These are phyloP conservation scores for Beauveria pseudobassiana DNA, from an alignment of 2,329 filamentous ascomycete species.

Conservation along the genomic window DNA sequence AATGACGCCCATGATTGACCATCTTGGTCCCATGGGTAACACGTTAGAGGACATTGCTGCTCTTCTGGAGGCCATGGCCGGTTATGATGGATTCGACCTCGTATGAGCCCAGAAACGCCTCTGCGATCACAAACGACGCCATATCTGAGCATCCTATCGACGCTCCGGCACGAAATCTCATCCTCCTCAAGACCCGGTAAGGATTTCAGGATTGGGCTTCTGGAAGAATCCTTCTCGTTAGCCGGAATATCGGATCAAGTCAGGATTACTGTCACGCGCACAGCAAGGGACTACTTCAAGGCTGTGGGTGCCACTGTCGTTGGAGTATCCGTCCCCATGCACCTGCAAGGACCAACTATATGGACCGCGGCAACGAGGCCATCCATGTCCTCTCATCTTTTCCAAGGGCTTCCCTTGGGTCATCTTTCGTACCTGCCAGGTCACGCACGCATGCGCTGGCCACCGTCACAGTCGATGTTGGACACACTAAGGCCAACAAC, in stretches of 20 bases:
- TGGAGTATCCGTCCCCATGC: conserved; percentile 40
- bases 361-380: conserved; percentile 37
- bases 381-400: conserved; percentile 25
- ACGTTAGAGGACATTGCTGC: conserved; percentile 19
- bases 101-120: background rate
- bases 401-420: conserved; percentile 23
- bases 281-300: too few species aligned
- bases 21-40: conserved; percentile 34
- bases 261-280: too few species aligned
- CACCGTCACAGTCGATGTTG: background rate
- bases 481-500: background rate
- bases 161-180: too few species aligned
- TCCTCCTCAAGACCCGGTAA: too few species aligned
- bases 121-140: too few species aligned
- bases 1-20: conserved; percentile 35
- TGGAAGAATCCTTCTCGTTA: conserved; percentile 33
- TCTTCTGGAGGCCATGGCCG: background rate
- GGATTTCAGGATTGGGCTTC: conserved; percentile 17
- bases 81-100: background rate
- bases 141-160: too few species aligned
- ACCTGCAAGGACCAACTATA: conserved; percentile 37
- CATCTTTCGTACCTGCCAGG: background rate
- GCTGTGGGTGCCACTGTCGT: conserved; percentile 18
- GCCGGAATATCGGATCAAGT: too few species aligned
- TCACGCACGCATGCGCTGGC: background rate